A percentile compares a stretch with the other conserved stretches of the same genome.
These are phyloP conservation scores for Plasmodium sp. DNA, from an alignment of 169 alveolate genomes.

Conservation along the genomic window DNA sequence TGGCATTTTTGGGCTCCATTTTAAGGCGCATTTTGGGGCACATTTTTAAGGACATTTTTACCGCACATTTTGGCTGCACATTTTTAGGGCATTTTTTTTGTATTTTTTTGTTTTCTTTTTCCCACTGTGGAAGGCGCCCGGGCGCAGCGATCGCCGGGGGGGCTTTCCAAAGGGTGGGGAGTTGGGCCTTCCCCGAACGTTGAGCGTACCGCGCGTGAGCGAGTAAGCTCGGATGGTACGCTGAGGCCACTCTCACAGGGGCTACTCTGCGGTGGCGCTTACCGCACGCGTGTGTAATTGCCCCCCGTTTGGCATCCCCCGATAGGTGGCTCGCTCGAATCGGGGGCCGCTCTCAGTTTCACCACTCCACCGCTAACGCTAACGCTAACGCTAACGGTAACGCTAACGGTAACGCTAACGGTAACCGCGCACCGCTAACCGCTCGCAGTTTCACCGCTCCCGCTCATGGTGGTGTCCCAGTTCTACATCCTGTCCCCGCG, in stretches of 20 bases:
- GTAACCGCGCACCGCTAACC: background rate
- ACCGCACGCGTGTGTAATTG: background rate
- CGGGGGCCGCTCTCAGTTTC: background rate
- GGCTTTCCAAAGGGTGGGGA: background rate
- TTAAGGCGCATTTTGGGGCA: background rate
- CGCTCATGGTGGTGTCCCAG: slow-evolving; percentile 89
- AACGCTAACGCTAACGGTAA: too few species aligned
- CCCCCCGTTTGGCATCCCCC: background rate
- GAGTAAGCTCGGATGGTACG: background rate
- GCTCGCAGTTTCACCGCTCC: background rate
- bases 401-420: too few species aligned
- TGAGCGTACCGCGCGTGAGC: background rate
- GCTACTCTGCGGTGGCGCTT: background rate
- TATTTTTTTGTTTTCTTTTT: too few species aligned
- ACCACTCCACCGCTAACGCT: too few species aligned
- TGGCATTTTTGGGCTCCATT: background rate
- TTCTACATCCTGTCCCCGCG: slow-evolving; percentile 93
- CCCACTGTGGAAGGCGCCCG: background rate
- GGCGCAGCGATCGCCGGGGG: background rate
- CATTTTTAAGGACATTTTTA: background rate
- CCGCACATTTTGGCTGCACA: background rate
- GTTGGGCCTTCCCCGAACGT: background rate
- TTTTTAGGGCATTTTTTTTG: background rate
- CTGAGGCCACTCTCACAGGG: background rate
- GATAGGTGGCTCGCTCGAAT: background rate